Evolutionary conservation across 140 eudicot species (phyloP).

Genomic region (Flaveria floridana): DNA sequence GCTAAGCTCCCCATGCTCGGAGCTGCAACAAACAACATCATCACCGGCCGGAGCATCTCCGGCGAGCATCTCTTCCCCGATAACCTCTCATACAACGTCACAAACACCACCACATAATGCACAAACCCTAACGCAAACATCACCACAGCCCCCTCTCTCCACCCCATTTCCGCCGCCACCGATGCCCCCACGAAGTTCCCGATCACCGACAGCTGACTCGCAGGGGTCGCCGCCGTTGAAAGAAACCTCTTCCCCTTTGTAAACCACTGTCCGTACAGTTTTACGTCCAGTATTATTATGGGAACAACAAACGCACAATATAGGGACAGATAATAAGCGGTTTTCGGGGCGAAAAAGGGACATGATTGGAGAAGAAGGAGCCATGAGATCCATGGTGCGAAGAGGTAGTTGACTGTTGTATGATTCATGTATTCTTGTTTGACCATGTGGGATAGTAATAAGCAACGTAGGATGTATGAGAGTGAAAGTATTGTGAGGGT

Average conservation of each 20-base stretch:
- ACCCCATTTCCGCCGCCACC: slow-evolving; percentile 57
- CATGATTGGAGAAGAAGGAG: slow-evolving; percentile 51
- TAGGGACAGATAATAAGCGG: slow-evolving; percentile 13
- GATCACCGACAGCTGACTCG: slow-evolving; percentile 53
- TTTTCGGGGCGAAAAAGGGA: slow-evolving; percentile 28
- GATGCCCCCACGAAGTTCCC: slow-evolving; percentile 62
- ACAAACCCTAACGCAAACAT: slow-evolving; percentile 58
- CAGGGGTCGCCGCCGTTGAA: slow-evolving; percentile 57
- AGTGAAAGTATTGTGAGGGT: slow-evolving; percentile 38
- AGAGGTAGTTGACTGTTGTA: slow-evolving; percentile 61
- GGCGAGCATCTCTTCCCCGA: slow-evolving; percentile 53
- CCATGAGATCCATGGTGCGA: slow-evolving; percentile 74
- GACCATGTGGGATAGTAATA: slow-evolving; percentile 38
- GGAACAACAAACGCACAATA: slow-evolving; percentile 55
- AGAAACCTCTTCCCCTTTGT: slow-evolving; percentile 53
- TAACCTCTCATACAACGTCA: slow-evolving; percentile 60
- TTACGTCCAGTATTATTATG: slow-evolving; percentile 48
- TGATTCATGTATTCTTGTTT: slow-evolving; percentile 57
- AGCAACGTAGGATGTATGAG: slow-evolving; percentile 47
- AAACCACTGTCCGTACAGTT: slow-evolving; percentile 71
- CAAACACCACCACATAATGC: slow-evolving; percentile 66
- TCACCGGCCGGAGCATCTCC: slow-evolving; percentile 54
- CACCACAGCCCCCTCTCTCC: slow-evolving; percentile 48
- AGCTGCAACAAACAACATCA: slow-evolving; percentile 56
- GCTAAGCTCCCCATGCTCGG: slow-evolving; percentile 66